A percentile compares a stretch with the other conserved stretches of the same genome.
Conservation (phyloP, 2,329 filamentous ascomycete genomes). For the Raffaelea albimanens region DNA sequence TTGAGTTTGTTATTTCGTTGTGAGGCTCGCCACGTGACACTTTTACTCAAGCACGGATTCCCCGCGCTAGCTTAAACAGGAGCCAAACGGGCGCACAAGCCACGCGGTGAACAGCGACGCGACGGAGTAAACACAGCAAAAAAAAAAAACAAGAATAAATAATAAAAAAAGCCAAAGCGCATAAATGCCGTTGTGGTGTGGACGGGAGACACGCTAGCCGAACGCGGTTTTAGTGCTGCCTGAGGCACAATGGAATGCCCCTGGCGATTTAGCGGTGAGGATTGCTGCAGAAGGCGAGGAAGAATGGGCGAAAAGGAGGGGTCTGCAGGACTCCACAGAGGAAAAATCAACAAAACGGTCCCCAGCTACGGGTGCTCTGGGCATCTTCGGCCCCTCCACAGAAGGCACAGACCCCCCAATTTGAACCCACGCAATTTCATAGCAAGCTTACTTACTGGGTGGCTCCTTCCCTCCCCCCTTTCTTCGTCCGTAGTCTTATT, state of each 20-base stretch:
- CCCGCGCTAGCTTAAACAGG: constrained; percentile 10
- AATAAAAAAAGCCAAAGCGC: neutral
- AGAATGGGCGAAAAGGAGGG: constrained; percentile 3
- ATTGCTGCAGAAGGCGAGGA: neutral
- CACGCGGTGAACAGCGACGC: constrained; percentile 4
- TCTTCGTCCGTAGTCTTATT: constrained; percentile 6
- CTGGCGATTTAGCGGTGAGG: neutral
- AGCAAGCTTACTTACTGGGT: neutral
- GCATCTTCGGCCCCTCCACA: no score
- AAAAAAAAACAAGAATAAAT: constrained; percentile 4
- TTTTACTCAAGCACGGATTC: constrained; percentile 3
- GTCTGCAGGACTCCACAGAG: neutral
- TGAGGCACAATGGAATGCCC: constrained; percentile 6
- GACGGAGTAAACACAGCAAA: constrained; percentile 2
- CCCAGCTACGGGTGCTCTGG: neutral
- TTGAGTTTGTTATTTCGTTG: neutral
- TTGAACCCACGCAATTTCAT: neutral
- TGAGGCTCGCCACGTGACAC: neutral
- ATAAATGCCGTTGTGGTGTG: no score
- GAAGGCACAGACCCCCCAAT: neutral
- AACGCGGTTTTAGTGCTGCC: constrained; percentile 6
- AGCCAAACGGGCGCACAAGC: constrained; percentile 11
- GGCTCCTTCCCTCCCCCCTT: neutral
- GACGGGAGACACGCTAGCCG: constrained; percentile 7
- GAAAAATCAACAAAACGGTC: constrained; percentile 3